Conservation (phyloP, 495 filamentous ascomycete genomes). For the Penicillium soppii region DNA sequence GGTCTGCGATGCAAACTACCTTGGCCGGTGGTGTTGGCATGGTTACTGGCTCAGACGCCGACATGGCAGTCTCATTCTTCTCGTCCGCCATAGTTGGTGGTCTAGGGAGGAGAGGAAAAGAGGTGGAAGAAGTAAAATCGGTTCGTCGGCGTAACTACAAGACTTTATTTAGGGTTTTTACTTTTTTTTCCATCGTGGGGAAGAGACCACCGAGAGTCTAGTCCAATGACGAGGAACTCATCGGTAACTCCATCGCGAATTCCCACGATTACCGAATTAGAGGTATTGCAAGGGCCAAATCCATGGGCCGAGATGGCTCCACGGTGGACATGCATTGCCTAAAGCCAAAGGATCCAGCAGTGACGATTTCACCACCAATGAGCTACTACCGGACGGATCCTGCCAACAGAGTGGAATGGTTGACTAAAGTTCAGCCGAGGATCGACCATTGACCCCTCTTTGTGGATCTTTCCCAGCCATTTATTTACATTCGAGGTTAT, state of each 20-base stretch:
- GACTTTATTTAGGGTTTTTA: background rate
- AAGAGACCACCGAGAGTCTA: conserved; percentile 1
- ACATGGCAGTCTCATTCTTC: conserved; percentile 10
- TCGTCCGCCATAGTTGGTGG: conserved; percentile 13
- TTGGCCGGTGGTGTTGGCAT: conserved; percentile 9
- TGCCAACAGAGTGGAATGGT: background rate
- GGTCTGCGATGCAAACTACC: conserved; percentile 1
- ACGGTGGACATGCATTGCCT: conserved; percentile 8
- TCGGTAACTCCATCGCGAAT: conserved; percentile 5
- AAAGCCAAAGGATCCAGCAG: background rate
- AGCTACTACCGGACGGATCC: conserved; percentile 6
- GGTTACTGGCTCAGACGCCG: background rate
- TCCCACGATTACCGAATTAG: conserved; percentile 7
- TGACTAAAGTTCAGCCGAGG: conserved; percentile 10
- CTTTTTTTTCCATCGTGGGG: background rate
- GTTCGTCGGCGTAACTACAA: background rate
- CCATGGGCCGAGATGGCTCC: conserved; percentile 1
- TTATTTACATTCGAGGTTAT: background rate
- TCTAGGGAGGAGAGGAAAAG: background rate
- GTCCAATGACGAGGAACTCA: background rate
- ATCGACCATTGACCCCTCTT: conserved; percentile 9
- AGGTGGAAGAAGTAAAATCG: background rate
- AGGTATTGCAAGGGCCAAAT: background rate
- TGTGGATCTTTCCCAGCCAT: background rate
- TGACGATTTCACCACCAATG: background rate